Evolutionary conservation across 176 grass and related monocot genomes (phyloP), one percentile per base, ranked within the genome.

Genomic region (Secale cereale): DNA sequence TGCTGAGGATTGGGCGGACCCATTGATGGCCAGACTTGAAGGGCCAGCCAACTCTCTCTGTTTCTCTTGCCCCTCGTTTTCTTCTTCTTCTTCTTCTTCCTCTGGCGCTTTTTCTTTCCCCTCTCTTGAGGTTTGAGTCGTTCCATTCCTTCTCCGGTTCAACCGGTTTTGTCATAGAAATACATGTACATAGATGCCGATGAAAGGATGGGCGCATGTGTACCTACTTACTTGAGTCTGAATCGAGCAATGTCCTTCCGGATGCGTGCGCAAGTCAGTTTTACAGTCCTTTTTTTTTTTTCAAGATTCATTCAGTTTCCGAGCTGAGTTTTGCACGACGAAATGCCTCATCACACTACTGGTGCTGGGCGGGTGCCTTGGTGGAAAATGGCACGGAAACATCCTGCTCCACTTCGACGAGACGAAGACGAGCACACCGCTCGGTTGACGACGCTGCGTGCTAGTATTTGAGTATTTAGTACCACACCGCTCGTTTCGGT

Each of bases 121-220:
- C 22, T 27, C 39, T 50, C 56, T 59, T 25, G 29, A 54, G 63
- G 45, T 77, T 69, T 40, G 61, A 50, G 88, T 28, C 62, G 50
- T 85, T 81, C 60, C 63, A 17, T 65, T 22, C 72, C 37, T 70
- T 45, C 3, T 36, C 19, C 36, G 35, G 56, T 83, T 63, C 81
- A 11, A 43, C 65, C 31, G 14, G 14, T 65, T 65, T 65, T 65
- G 28, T 19, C 28, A 32, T 54, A 74, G 81, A 65, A 25, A 88
- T 80, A 88, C 81, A 54, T 84, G 81, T 89, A 80, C 81, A 85
- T 41, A 75, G 76, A 74, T 22, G 81, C 20, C 81, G 29, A 52
- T 35, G 41, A 43, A 81, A 81, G 65, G 19, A 45, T 57, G 52
- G 17, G 19, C 52, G 20, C 52, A 52, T 52, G 48, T 52, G 48